phyloP scores from a whole-genome alignment of 2,329 filamentous ascomycete genomes.

The Zymoseptoria crescenta region DNA sequence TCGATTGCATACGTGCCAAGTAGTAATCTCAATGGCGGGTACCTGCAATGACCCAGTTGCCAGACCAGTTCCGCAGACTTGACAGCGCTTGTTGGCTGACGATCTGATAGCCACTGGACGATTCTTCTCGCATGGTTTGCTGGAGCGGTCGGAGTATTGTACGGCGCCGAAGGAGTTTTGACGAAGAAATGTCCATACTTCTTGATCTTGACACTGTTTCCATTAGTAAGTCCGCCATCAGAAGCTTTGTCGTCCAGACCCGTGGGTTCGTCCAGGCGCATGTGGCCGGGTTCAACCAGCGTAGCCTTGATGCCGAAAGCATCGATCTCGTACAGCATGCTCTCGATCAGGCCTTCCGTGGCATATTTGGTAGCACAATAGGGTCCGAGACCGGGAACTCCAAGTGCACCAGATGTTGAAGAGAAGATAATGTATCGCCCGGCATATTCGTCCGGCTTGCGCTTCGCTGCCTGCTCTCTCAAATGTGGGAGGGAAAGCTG shows the following conservation, averaged over 20 bases:
- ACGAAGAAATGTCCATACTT: conserved; percentile 90
- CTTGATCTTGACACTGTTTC: conserved; percentile 44
- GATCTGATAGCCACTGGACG: conserved; percentile 88
- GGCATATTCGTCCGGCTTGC: conserved; percentile 22
- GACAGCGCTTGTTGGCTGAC: conserved; percentile 84
- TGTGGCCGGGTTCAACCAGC: conserved; percentile 82
- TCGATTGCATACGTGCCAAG: conserved; percentile 92
- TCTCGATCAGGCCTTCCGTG: conserved; percentile 89
- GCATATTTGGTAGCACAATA: conserved; percentile 98
- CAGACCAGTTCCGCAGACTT: conserved; percentile 91
- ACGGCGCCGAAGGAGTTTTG: conserved; percentile 75
- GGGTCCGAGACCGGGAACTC: conserved; percentile 83
- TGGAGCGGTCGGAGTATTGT: conserved; percentile 68
- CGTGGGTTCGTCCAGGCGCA: conserved; percentile 70
- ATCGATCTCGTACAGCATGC: conserved; percentile 93
- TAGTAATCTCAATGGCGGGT: conserved; percentile 78
- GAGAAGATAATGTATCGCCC: conserved; percentile 94
- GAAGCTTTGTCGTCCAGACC: conserved; percentile 26
- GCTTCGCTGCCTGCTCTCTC: conserved; percentile 51
- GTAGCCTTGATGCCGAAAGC: conserved; percentile 88
- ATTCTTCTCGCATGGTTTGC: conserved; percentile 84
- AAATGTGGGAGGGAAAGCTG: conserved; percentile 85
- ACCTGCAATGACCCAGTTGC: conserved; percentile 90
- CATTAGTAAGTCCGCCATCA: conserved; percentile 6
- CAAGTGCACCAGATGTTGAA: conserved; percentile 83